Conservation (phyloP, 352 stramenopile genomes). For the Thalassiosira livingstoniorum region DNA sequence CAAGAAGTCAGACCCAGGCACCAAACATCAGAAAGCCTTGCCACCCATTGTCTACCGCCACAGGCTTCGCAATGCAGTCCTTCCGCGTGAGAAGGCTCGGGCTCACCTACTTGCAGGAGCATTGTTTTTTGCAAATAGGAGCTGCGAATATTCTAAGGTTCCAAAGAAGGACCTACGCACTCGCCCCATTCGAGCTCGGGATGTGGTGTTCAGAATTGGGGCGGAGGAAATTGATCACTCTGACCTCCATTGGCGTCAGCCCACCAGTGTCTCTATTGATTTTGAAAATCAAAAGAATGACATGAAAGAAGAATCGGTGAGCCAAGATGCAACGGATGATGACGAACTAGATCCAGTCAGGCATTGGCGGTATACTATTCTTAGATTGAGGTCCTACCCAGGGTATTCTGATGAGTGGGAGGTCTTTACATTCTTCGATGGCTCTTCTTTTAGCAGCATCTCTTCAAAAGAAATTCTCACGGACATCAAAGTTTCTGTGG, state of each 20-base stretch:
- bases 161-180: conserved; percentile 1
- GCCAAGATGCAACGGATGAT: not conserved
- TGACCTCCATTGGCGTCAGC: not conserved
- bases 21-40: no score
- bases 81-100: not conserved
- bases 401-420: no score
- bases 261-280: not conserved
- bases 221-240: not conserved
- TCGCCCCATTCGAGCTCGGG: not conserved
- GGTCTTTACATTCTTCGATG: no score
- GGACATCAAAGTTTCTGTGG: no score
- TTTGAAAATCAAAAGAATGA: not conserved
- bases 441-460: no score
- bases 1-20: no score
- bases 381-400: not conserved
- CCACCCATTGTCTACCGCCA: conserved; percentile 5
- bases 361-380: not conserved
- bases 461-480: no score
- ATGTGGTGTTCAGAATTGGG: conserved; percentile 4
- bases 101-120: not conserved
- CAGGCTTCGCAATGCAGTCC: not conserved
- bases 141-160: conserved; percentile 22
- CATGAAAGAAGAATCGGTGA: not conserved
- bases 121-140: conserved; percentile 16
- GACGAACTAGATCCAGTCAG: not conserved